Percentiles rank a stretch among this genome's conserved stretches.
Evolutionary conservation across 1,139 yeast species (phyloP).

Genomic region (Suzukiozyma palmioleophila): DNA sequence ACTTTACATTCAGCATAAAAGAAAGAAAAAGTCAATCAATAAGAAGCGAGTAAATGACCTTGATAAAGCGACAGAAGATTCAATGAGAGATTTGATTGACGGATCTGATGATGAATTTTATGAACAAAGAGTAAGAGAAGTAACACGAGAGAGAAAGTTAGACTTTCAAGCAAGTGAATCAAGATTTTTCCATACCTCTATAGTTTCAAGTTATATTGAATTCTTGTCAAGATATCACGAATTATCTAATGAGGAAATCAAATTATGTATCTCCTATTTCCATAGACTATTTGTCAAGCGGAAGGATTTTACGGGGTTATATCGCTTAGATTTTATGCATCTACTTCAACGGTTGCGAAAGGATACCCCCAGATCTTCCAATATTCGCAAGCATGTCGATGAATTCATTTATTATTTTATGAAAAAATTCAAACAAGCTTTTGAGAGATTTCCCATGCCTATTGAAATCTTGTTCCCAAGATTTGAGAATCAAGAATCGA

Average conservation of each 20-base stretch:
- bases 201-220: constrained; percentile 49
- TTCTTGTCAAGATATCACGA: constrained; percentile 57
- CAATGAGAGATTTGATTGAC: constrained; percentile 34
- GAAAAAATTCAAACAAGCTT: constrained; percentile 51
- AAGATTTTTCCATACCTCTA: constrained; percentile 37
- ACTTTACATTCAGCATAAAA: constrained; percentile 49
- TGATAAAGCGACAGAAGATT: constrained; percentile 24
- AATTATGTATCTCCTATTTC: constrained; percentile 63
- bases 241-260: constrained; percentile 55
- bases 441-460: constrained; percentile 52
- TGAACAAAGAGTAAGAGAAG: constrained; percentile 34
- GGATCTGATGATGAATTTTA: constrained; percentile 44
- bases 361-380: constrained; percentile 28
- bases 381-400: constrained; percentile 55
- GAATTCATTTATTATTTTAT: constrained; percentile 66
- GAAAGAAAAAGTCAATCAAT: constrained; percentile 24
- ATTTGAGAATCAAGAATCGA: constrained; percentile 40
- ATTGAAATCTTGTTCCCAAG: constrained; percentile 70
- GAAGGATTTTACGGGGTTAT: constrained; percentile 58
- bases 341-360: constrained; percentile 28
- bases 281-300: constrained; percentile 64
- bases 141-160: constrained; percentile 47
- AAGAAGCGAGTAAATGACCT: constrained; percentile 21
- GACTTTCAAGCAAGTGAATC: constrained; percentile 42
- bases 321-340: constrained; percentile 69